phyloP scores from a whole-genome alignment of 2,329 filamentous ascomycete species.

The Colletotrichum orbiculare region DNA sequence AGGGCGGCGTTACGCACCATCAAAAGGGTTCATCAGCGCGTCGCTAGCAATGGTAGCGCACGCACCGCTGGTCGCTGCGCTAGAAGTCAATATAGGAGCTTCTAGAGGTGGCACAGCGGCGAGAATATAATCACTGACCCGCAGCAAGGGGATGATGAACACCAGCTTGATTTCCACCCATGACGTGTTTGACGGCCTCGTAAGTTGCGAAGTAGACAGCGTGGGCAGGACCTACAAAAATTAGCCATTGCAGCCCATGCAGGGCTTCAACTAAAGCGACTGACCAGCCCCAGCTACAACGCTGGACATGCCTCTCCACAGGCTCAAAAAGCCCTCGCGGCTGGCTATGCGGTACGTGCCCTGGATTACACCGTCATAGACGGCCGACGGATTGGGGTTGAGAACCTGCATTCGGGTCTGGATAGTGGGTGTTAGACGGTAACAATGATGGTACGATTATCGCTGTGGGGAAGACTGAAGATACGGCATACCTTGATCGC shows the following conservation, averaged over 20 bases:
- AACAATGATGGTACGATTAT: background rate
- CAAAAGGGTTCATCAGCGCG: slow-evolving; percentile 99
- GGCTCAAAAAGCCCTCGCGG: slow-evolving; percentile 86
- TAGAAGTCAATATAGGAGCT: background rate
- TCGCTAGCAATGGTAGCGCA: slow-evolving; percentile 97
- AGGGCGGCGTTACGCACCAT: slow-evolving; percentile 70
- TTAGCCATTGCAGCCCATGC: slow-evolving; percentile 2
- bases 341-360: slow-evolving; percentile 92
- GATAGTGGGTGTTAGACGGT: slow-evolving; percentile 38
- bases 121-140: slow-evolving; percentile 64
- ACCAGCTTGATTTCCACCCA: slow-evolving; percentile 89
- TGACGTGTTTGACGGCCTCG: slow-evolving; percentile 94
- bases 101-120: background rate
- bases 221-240: slow-evolving; percentile 84
- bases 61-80: slow-evolving; percentile 86
- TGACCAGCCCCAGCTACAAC: slow-evolving; percentile 94
- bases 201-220: slow-evolving; percentile 99
- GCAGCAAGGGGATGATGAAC: slow-evolving; percentile 94
- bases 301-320: slow-evolving; percentile 97
- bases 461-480: background rate
- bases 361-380: slow-evolving; percentile 91
- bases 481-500: slow-evolving; percentile 83
- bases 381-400: slow-evolving; percentile 81
- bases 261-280: slow-evolving; percentile 40
- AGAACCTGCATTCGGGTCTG: slow-evolving; percentile 99